Evolutionary conservation across 108 stramenopile species (phyloP), one percentile per base, ranked within the genome.

Genomic region (Tribonema minus): DNA sequence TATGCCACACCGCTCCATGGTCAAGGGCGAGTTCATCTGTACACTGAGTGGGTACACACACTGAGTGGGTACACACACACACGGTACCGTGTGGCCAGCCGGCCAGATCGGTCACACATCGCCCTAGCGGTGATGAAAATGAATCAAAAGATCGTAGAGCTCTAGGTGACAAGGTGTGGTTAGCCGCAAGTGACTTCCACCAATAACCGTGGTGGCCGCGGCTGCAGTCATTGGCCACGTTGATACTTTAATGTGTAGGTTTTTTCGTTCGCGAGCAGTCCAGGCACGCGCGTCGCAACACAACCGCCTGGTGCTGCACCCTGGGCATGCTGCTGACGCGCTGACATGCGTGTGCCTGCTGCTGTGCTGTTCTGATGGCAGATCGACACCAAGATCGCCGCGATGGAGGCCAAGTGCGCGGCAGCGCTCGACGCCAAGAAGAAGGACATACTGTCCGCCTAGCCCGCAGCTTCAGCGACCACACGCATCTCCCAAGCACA

Each of bases 381-480:
- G 76, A 60, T 78, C 58, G 76, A 78, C 76, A 60, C 64, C 27
- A 40, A 37, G 59, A 69, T 67, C 1, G 33, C 61, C 66, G 39
- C 38, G 23, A 46, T 67, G 12, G 76, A 78, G 36, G 67, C 67
- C 6, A 31, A 15, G 46, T 32, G 33, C 0, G 41, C 5, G 15
- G 58, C 28, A 15, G 67, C 67, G 68, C 35, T 78, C 20, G 76
- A 78, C 37, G 67, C 67, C 30, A 78, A 78, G 35, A 69, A 78
- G 76, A 30, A 9, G 0, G 76, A 78, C 9, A 78, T 78, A 41
- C 65, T 78, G 40, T 61, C 76, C 27, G 76, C 67, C 31, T 78
- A 78, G 58, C 3, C 6, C 40, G 3, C 28, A 33, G 26, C 3
- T 64, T 23, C n/a, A n/a, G n/a, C n/a, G n/a, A n/a, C n/a, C n/a